These are phyloP conservation scores for Penicillium olsonii DNA, from an alignment of 2,329 filamentous ascomycete genomes.

Conservation along the genomic window DNA sequence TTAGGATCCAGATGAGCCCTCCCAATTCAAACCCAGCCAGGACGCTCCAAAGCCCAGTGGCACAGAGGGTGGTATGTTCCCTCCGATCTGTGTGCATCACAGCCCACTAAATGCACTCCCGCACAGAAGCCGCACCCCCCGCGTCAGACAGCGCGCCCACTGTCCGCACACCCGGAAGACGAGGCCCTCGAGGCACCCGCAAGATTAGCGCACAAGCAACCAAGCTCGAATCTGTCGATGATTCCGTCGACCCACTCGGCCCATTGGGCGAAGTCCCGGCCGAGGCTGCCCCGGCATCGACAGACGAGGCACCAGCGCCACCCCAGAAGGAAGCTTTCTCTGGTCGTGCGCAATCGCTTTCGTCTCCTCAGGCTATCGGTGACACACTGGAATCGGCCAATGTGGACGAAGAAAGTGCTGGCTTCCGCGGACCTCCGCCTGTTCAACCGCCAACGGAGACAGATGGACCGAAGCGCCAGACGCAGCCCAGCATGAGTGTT, in stretches of 20 bases:
- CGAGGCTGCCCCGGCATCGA: conserved; percentile 37
- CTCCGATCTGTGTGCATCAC: conserved; percentile 6
- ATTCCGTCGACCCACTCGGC: conserved; percentile 63
- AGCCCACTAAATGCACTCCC: conserved; percentile 22
- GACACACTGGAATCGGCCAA: conserved; percentile 66
- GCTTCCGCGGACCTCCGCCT: conserved; percentile 64
- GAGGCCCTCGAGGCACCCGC: conserved; percentile 55
- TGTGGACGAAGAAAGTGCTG: conserved; percentile 68
- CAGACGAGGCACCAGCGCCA: conserved; percentile 58
- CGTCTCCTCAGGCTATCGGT: conserved; percentile 49
- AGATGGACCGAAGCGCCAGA: conserved; percentile 52
- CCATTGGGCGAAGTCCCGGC: conserved; percentile 55
- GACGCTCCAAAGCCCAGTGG: conserved; percentile 27
- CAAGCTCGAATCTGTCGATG: conserved; percentile 63
- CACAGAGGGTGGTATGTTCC: conserved; percentile 34
- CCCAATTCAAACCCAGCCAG: conserved; percentile 38
- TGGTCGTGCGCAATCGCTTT: conserved; percentile 39
- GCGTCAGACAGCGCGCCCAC: conserved; percentile 43
- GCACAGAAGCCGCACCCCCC: conserved; percentile 32
- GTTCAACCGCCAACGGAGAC: conserved; percentile 53
- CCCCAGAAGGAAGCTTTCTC: conserved; percentile 59
- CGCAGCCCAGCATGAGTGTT: conserved; percentile 79
- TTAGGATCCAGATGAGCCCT: conserved; percentile 46
- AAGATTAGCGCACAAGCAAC: conserved; percentile 63
- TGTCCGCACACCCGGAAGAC: conserved; percentile 50